Base-by-base conservation (phyloP, 2,329 filamentous ascomycete species). In the Colletotrichum sp. region DNA sequence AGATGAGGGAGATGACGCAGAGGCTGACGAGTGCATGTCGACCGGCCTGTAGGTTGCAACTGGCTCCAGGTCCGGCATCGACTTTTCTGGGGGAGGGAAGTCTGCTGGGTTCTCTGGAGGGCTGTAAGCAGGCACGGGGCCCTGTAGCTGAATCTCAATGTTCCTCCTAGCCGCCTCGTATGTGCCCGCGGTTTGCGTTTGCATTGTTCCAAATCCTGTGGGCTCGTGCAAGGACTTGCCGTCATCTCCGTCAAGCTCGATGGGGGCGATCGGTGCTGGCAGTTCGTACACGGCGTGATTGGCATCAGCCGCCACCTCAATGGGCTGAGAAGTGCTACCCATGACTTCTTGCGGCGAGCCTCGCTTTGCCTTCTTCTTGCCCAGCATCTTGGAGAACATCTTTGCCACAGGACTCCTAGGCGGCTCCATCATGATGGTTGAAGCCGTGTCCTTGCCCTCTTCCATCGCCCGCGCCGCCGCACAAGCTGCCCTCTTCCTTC, bases 81-180 rank as follows among this genome's bases (percentile, higher is more conserved):
- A 81, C 79, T 87, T 84, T 36, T 81, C 82, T 65, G 81, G 55
- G 5, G 72, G 75, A 9, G 80, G 78, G 28, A 84, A 80, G 28
- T 79, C 78, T 32, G 81, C 78, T 15, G 68, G 80, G 15, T 81
- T 82, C 36, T 79, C 78, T 1, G 86, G 84, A n/a, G 88, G 88
- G 0, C 84, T 84, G 78, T 90, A 90, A 10, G 86, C 85, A 6
- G 89, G 88, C 7, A 89, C 86, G 2, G 88, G 87, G 0, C 89
- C 88, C 76, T 88, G 87, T 32, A 90, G 85, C 75, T 90, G 88
- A 63, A 86, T 85, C 18, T 90, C 88, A 34, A 91, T 79, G 80
- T 90, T 91, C 72, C 86, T 84, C 75, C 87, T 84, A 1, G 88
- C 88, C 15, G 86, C 78, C 73, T 92, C 89, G 76, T 92, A 92